Evolutionary conservation across 257 asterid species (phyloP).

Genomic region (Linaria vulgaris): DNA sequence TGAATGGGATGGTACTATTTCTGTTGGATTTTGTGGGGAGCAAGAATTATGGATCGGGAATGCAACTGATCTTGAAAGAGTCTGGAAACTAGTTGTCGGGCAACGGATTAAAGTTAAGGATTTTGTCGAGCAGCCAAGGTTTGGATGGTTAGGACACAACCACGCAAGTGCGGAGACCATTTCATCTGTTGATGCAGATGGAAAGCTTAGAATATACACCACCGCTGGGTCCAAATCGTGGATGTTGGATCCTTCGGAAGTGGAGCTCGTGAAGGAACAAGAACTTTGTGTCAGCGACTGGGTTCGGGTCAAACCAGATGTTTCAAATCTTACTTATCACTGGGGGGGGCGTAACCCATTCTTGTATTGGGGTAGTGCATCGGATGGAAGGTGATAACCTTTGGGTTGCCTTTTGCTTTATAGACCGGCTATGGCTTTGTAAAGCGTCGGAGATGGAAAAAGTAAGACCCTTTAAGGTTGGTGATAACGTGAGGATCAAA

Average conservation of each 20-base stretch:
- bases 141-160: slow-evolving; percentile 94
- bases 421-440: slow-evolving; percentile 85
- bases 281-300: slow-evolving; percentile 66
- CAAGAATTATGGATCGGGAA: slow-evolving; percentile 81
- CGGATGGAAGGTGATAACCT: slow-evolving; percentile 82
- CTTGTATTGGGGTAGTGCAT: slow-evolving; percentile 89
- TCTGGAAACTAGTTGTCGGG: slow-evolving; percentile 55
- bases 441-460: slow-evolving; percentile 72
- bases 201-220: slow-evolving; percentile 83
- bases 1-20: slow-evolving; percentile 60
- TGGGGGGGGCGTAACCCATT: slow-evolving; percentile 82
- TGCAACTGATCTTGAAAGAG: slow-evolving; percentile 48
- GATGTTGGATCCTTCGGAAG: slow-evolving; percentile 92
- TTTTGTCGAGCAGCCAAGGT: slow-evolving; percentile 79
- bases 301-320: slow-evolving; percentile 68
- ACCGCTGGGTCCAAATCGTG: slow-evolving; percentile 86
- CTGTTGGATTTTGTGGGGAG: slow-evolving; percentile 88
- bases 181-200: slow-evolving; percentile 91
- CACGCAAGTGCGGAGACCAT: slow-evolving; percentile 71
- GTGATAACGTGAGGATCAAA: slow-evolving; percentile 79
- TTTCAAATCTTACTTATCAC: slow-evolving; percentile 70
- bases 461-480: slow-evolving; percentile 56
- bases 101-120: slow-evolving; percentile 63
- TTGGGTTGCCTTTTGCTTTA: slow-evolving; percentile 87
- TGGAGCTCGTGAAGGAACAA: slow-evolving; percentile 71